Base-by-base conservation (phyloP, 441 rosid genomes). In the Arabidopsis hybrid region DNA sequence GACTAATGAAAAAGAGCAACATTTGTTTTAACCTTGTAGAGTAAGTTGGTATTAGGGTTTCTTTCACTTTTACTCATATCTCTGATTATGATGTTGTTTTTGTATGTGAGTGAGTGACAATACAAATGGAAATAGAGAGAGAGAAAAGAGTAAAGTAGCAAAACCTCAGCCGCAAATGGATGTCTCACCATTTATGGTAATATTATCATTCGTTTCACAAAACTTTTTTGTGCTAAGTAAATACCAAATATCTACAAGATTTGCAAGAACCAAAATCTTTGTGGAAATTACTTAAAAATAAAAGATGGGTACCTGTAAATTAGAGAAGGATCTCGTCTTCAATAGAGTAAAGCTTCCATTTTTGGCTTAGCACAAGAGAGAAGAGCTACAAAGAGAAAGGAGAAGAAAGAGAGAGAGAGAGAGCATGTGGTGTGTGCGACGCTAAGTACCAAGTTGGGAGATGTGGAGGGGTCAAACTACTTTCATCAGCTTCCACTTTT, bases 181-280 rank as follows among this genome's bases (percentile, higher is more conserved):
- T 67, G 87, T 69, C 76, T 72, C 79, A 59, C 86, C 78, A 76
- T 58, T 65, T 81, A 73, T 84, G 74, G 91, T 67, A 40, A 40
- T 35, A 11, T 67, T 26, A 39, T 39, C 35, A 60, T 60, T 26
- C 14, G 35, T 42, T 61, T 61, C 12, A 12, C 5, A 21, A 13
- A 26, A 4, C 4, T 9, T 57, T 17, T 56, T 39, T 10, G 1
- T 35, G 11, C 10, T 63, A n/a, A 7, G 10, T 50, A 18, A 18
- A 34, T 34, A 64, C 46, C 51, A 42, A 57, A 59, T 17, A 18
- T 12, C 29, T 16, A 73, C 3, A 40, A 64, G 47, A 38, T 52
- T 65, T 49, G 21, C 60, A 70, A 7, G 11, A n/a, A 39, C 17
- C 43, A 60, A 63, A 52, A 57, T 36, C 14, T 13, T 52, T 34